Conservation (phyloP, 2,329 filamentous ascomycete species). For the Diplodia sapinea region DNA sequence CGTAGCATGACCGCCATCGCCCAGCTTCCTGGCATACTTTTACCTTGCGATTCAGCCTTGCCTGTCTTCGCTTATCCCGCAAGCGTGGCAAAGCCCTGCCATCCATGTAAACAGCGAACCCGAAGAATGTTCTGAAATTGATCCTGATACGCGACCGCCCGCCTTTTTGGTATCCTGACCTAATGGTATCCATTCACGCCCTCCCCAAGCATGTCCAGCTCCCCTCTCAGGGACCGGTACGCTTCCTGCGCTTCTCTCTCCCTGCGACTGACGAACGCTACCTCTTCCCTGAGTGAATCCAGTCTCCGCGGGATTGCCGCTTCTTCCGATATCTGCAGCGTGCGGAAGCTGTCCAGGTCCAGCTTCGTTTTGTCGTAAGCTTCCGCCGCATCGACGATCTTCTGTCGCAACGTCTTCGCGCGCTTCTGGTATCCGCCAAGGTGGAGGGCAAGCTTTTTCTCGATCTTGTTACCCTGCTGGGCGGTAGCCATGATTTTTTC, state of each 20-base stretch:
- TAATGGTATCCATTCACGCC: slow-evolving; percentile 47
- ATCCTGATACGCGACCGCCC: background rate
- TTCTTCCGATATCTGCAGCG: slow-evolving; percentile 79
- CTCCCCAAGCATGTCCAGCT: slow-evolving; percentile 67
- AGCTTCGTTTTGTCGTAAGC: slow-evolving; percentile 75
- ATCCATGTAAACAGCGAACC: background rate
- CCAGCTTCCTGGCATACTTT: slow-evolving; percentile 6
- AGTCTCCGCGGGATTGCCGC: slow-evolving; percentile 74
- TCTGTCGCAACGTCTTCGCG: slow-evolving; percentile 77
- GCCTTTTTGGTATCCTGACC: slow-evolving; percentile 12
- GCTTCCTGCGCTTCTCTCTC: slow-evolving; percentile 91
- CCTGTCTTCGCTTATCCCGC: background rate
- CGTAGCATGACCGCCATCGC: slow-evolving; percentile 1
- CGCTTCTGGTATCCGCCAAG: slow-evolving; percentile 91
- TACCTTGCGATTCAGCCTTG: background rate
- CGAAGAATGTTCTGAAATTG: slow-evolving; percentile 8
- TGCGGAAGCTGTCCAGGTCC: slow-evolving; percentile 75
- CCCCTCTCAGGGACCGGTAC: slow-evolving; percentile 77
- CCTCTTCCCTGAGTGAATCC: slow-evolving; percentile 79
- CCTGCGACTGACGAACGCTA: slow-evolving; percentile 76
- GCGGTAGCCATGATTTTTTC: slow-evolving; percentile 75
- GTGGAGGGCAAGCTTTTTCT: slow-evolving; percentile 89
- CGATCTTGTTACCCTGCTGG: slow-evolving; percentile 81
- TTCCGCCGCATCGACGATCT: slow-evolving; percentile 75
- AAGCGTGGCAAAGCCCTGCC: slow-evolving; percentile 8